Evolutionary conservation across 1,284 basidiomycete genomes (phyloP), one percentile per base, ranked within the genome.

Genomic region (Apiotrichum montevideense): DNA sequence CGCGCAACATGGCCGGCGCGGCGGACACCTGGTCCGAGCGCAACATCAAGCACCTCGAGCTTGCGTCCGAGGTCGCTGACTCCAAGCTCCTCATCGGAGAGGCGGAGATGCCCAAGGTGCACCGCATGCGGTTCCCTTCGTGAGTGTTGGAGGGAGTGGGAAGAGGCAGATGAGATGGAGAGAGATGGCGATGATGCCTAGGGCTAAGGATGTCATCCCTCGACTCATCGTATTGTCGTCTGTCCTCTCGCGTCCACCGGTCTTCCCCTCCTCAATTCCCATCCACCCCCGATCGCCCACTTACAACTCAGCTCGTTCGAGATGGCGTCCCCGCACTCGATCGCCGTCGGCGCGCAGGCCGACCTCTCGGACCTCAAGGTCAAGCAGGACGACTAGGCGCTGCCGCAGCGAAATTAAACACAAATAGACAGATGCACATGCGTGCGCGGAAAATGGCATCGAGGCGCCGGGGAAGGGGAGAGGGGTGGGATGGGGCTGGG

Each of bases 81-180:
- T 72, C 73, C 53, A 72, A 71, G 61, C 63, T 79, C 57, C 62
- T 79, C 55, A 71, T 78, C 66, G 75, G 78, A 63, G 77, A 78
- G 61, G 78, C 78, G 1, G 76, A 78, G 68, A 66, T 68, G 61
- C 76, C 77, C 15, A 69, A 58, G 54, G 66, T 77, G 15, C 63
- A 62, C 57, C 59, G 77, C 59, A 56, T 79, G 63, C 70, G 68
- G 62, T 76, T 75, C 68, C 73, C 75, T 34, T 68, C 66, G 75
- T 78, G 55, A 66, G 72, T 68, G 41, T 13, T 21, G 6, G 41
- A 42, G 41, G 41, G 14, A 6, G 11, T 8, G 41, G 41, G 15
- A 29, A 10, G 55, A 42, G 51, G 44, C 2, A 21, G 21, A 21
- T 21, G 21, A 21, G 21, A 21, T 21, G 21, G 21, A 21, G 21